Conservation (phyloP, 345 rosid genomes). For the Eucalyptus microcorys region DNA sequence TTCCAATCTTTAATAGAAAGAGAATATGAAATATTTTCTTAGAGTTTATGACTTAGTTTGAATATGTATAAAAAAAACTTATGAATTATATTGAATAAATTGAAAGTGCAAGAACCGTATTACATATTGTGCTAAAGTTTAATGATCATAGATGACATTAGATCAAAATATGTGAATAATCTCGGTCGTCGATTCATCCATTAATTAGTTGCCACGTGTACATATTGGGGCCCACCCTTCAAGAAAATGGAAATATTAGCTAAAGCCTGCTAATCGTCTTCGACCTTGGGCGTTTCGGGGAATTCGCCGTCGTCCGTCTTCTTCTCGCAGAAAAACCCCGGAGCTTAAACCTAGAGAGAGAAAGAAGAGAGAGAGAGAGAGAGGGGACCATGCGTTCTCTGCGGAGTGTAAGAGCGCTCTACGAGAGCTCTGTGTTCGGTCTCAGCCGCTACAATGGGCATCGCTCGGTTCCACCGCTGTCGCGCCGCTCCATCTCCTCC, state of each 20-base stretch:
- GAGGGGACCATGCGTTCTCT: neutral
- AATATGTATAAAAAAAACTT: fast-evolving
- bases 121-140: no score
- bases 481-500: slow-evolving; percentile 50
- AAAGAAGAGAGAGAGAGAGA: neutral
- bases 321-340: neutral
- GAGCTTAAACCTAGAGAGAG: neutral
- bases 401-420: neutral
- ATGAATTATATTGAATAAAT: fast-evolving
- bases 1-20: fast-evolving
- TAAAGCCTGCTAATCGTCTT: neutral
- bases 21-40: no score
- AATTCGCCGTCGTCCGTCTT: neutral
- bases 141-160: fast-evolving
- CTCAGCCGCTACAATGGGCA: neutral
- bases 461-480: slow-evolving; percentile 8
- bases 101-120: fast-evolving
- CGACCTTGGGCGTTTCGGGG: neutral
- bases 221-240: neutral
- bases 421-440: neutral
- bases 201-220: neutral
- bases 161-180: no score
- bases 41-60: no score
- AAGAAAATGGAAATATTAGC: neutral
- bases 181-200: no score